phyloP scores from a whole-genome alignment of 2,329 filamentous ascomycete species.

The Cercospora sp. region DNA sequence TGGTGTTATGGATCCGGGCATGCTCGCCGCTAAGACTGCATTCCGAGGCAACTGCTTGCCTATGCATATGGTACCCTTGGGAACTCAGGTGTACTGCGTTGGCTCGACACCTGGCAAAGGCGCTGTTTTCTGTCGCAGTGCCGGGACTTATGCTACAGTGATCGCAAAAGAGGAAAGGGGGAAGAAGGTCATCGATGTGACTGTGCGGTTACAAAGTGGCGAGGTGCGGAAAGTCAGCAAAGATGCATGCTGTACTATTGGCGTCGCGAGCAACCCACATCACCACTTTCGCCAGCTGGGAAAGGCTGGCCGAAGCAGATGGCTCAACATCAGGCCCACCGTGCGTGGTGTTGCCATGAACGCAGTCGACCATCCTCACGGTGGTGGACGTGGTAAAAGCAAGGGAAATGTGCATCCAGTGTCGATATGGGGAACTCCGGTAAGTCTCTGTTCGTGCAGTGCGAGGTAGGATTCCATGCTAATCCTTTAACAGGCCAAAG shows the following conservation, averaged over 20 bases:
- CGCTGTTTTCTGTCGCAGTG: conserved; percentile 90
- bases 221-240: conserved; percentile 87
- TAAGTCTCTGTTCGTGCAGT: conserved; percentile 52
- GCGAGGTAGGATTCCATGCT: conserved; percentile 15
- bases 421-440: conserved; percentile 93
- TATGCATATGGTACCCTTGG: conserved; percentile 91
- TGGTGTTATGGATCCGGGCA: conserved; percentile 87
- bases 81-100: conserved; percentile 89
- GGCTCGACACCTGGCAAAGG: conserved; percentile 70
- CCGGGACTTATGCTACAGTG: conserved; percentile 86
- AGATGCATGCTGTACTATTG: conserved; percentile 91
- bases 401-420: conserved; percentile 97
- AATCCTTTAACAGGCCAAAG: conserved; percentile 60
- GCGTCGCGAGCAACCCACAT: conserved; percentile 88
- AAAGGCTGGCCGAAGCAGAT: conserved; percentile 90
- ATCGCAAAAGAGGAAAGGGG: conserved; percentile 82
- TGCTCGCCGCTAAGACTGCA: conserved; percentile 89
- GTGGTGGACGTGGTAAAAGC: conserved; percentile 97
- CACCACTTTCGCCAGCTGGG: conserved; percentile 88
- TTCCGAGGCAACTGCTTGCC: conserved; percentile 94
- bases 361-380: conserved; percentile 95
- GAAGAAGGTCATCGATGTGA: conserved; percentile 73
- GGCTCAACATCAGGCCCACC: conserved; percentile 91
- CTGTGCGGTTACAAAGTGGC: conserved; percentile 84
- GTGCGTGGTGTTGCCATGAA: conserved; percentile 99